Percentiles rank a stretch among this genome's conserved stretches.
These are phyloP conservation scores for Pinus albicaulis DNA, from an alignment of 75 land plant genomes.

Conservation along the genomic window DNA sequence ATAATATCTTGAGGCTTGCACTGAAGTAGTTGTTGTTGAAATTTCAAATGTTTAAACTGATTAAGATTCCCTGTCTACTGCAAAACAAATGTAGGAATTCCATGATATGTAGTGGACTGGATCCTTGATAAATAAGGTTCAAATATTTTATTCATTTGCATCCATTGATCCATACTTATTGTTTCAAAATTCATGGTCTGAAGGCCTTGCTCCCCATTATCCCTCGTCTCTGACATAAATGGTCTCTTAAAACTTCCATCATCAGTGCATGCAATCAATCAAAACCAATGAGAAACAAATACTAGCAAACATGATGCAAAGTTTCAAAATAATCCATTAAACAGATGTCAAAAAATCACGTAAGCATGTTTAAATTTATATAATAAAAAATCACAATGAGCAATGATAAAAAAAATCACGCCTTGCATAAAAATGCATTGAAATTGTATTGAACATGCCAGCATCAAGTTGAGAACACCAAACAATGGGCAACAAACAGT, in stretches of 20 bases:
- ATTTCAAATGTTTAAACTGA: constrained; percentile 53
- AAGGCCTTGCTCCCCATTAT: constrained; percentile 37
- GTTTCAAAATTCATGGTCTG: constrained; percentile 46
- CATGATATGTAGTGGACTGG: constrained; percentile 48
- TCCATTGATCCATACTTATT: constrained; percentile 70
- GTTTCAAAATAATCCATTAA: too few species aligned
- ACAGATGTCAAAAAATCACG: too few species aligned
- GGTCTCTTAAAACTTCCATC: constrained; percentile 2
- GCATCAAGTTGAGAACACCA: too few species aligned
- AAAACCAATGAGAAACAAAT: too few species aligned
- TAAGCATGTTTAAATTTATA: too few species aligned
- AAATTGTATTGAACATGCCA: too few species aligned
- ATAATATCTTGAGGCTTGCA: constrained; percentile 16
- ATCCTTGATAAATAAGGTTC: constrained; percentile 34
- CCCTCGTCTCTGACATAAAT: constrained; percentile 63
- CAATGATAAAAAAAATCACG: too few species aligned
- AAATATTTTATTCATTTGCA: constrained; percentile 63
- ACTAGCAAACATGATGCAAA: too few species aligned
- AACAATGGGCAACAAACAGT: too few species aligned
- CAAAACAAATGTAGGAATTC: constrained; percentile 66
- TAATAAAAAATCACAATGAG: too few species aligned
- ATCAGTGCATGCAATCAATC: too few species aligned
- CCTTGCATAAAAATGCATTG: too few species aligned
- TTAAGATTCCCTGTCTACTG: constrained; percentile 58
- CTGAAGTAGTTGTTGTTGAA: constrained; percentile 33